Evolutionary conservation across 2,329 filamentous ascomycete genomes (phyloP), one percentile per base, ranked within the genome.

Genomic region (Diplodia mutila): DNA sequence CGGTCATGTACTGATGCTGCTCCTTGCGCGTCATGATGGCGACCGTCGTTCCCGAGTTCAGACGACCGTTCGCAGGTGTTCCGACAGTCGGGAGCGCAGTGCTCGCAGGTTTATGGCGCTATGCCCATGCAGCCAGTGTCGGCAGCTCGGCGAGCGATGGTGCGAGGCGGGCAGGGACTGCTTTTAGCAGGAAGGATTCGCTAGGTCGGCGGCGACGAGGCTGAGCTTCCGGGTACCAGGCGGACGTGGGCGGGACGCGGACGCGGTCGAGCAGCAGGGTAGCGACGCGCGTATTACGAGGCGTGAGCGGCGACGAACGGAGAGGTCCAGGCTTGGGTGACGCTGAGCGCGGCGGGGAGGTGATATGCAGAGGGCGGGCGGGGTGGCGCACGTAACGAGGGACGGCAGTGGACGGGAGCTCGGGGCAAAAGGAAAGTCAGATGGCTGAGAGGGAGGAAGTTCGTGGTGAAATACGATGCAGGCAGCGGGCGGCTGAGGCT

Each of bases 1-100:
- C 53, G 16, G 68, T 67, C 65, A 63, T 67, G 57, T 69, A 69
- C 42, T 66, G 51, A 25, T 49, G 37, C 9, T 49, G 63, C 39
- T 61, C 57, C 39, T 61, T 61, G 25, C 23, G 57, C 39, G 57
- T 21, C 57, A 61, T 61, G n/a, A 4, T 61, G 25, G 57, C 39
- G 42, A 25, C 23, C n/a, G 55, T 4, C 16, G 37, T 46, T 37
- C 21, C 12, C 34, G 55, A 42, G 55, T 27, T 23, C 52, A 34
- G 52, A 18, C 52, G 16, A 34, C 18, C 9, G 16, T 18, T 21
- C n/a, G 53, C 53, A 37, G 32, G 53, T 34, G 32, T 18, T 55
- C 51, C 16, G 29, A 61, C 57, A n/a, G 12, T 46, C 42, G 42
- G 42, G 42, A 46, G 42, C 42, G 42, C 42, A 46, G 42, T 46